phyloP scores from a whole-genome alignment of 106 monocot genomes.

The Apostasia shenzhenica region DNA sequence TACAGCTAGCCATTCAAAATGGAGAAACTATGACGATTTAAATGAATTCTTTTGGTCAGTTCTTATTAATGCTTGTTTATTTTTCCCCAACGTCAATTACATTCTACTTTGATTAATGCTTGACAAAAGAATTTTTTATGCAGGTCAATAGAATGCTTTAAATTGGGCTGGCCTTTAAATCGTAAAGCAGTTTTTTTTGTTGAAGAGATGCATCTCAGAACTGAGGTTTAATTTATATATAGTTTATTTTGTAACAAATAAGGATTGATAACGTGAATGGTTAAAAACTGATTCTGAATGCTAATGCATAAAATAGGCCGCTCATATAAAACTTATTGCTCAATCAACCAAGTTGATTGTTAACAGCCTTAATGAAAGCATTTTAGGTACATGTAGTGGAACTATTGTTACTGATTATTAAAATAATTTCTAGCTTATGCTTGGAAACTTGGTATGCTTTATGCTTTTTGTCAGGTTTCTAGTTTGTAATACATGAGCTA shows the following conservation, averaged over 20 bases:
- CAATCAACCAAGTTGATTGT: background rate
- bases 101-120: background rate
- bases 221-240: conserved; percentile 27
- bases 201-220: conserved; percentile 26
- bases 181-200: conserved; percentile 53
- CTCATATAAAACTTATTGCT: background rate
- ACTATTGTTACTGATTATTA: too few relatives aligned
- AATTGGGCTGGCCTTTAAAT: conserved; percentile 70
- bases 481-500: too few relatives aligned
- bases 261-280: background rate
- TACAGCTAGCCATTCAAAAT: conserved; percentile 84
- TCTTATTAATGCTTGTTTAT: background rate
- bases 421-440: too few relatives aligned
- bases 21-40: conserved; percentile 99
- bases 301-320: background rate
- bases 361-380: too few relatives aligned
- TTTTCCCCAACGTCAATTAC: background rate
- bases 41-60: conserved; percentile 96
- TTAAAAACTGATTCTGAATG: background rate
- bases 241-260: background rate
- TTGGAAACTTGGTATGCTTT: too few relatives aligned
- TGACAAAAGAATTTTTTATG: conserved; percentile 19
- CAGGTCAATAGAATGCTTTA: conserved; percentile 88
- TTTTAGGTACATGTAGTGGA: too few relatives aligned
- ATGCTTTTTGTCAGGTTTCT: too few relatives aligned